Evolutionary conservation across 2,329 filamentous ascomycete genomes (phyloP).

Genomic region (Neocucurbitaria cava): DNA sequence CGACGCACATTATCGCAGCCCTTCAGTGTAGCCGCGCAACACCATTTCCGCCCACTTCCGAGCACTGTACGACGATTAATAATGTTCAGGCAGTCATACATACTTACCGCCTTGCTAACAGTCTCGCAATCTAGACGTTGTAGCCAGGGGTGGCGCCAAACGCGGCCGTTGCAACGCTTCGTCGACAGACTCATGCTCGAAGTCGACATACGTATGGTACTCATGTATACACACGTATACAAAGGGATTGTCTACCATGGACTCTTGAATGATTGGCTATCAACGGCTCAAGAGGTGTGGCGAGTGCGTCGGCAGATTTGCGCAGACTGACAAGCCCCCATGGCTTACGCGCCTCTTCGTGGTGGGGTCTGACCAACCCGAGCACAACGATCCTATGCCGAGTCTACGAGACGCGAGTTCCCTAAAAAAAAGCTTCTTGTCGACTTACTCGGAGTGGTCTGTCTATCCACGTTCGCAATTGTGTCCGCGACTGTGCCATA

Average conservation of each 20-base stretch:
- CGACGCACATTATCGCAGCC: background rate
- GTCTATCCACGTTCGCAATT: background rate
- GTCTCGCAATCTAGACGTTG: background rate
- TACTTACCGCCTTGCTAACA: background rate
- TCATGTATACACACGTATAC: too few relatives aligned
- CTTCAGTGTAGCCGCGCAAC: background rate
- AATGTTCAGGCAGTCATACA: background rate
- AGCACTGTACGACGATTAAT: background rate
- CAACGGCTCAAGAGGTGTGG: slow-evolving; percentile 5
- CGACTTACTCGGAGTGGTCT: background rate
- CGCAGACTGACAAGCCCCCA: slow-evolving; percentile 15
- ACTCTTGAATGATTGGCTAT: background rate
- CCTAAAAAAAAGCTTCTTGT: background rate
- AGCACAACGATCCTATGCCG: background rate
- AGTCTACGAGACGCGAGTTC: background rate
- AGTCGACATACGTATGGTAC: too few relatives aligned
- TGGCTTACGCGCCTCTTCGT: slow-evolving; percentile 1
- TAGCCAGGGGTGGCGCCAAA: background rate
- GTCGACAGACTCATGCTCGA: background rate
- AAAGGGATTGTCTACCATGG: background rate
- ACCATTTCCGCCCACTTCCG: background rate
- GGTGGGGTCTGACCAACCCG: background rate
- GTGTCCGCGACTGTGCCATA: background rate
- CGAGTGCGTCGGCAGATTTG: slow-evolving; percentile 21
- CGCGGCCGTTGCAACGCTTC: background rate